Percentiles rank a stretch among this genome's conserved stretches.
These are phyloP conservation scores for Yarrowia sp. DNA, from an alignment of 805 yeast genomes.

Conservation along the genomic window DNA sequence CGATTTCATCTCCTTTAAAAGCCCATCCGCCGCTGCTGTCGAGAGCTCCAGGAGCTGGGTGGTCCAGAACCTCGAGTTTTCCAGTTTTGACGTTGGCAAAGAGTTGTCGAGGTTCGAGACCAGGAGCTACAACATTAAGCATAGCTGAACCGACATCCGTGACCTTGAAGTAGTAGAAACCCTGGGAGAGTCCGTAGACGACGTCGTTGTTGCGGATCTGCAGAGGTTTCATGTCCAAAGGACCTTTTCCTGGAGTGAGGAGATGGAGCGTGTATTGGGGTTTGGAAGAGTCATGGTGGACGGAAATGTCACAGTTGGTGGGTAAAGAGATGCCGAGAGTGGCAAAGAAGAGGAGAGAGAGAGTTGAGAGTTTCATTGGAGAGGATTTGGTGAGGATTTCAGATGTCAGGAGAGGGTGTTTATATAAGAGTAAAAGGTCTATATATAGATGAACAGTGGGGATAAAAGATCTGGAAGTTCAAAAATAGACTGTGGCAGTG, in stretches of 20 bases:
- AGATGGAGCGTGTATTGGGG: background rate
- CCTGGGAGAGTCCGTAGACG: background rate
- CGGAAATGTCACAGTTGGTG: too few relatives aligned
- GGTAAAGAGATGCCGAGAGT: too few relatives aligned
- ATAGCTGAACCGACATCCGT: background rate
- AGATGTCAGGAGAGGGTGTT: too few relatives aligned
- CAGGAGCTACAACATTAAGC: background rate
- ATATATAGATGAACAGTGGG: too few relatives aligned
- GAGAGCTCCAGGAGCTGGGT: background rate
- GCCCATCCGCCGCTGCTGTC: background rate
- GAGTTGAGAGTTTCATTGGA: too few relatives aligned
- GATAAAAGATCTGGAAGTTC: too few relatives aligned
- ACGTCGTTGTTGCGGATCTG: background rate
- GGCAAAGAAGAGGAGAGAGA: too few relatives aligned
- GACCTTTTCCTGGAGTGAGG: background rate
- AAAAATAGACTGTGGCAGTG: too few relatives aligned
- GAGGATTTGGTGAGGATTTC: too few relatives aligned
- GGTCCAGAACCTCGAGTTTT: background rate
- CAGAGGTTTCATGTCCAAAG: background rate
- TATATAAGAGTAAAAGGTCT: too few relatives aligned
- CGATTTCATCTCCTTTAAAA: background rate
- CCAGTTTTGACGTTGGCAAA: background rate
- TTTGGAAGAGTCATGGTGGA: too few relatives aligned
- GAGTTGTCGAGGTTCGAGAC: background rate
- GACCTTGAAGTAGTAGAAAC: background rate